Conservation (phyloP, 164 flowering plant species). For the Nelumbo lutea region DNA sequence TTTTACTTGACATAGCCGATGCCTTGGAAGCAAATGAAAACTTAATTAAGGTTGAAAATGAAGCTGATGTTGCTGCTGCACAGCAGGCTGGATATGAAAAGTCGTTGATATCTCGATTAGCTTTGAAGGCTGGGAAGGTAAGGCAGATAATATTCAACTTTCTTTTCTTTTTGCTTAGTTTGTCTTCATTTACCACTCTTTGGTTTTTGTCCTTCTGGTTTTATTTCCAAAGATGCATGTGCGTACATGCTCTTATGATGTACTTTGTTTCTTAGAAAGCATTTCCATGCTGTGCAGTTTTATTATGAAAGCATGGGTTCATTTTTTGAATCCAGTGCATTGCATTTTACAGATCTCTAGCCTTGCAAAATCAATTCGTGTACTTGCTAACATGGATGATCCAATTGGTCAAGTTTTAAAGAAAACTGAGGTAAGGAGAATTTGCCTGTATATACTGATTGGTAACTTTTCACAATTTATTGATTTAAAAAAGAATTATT, state of each 20-base stretch:
- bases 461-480: too few relatives aligned
- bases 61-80: constrained; percentile 83
- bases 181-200: neutral
- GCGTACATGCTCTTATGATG: neutral
- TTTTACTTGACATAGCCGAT: constrained; percentile 76
- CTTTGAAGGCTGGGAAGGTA: constrained; percentile 84
- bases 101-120: constrained; percentile 75
- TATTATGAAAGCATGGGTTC: neutral
- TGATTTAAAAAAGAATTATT: too few relatives aligned
- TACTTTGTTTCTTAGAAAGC: neutral
- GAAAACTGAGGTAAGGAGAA: constrained; percentile 65
- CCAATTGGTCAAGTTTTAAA: constrained; percentile 81
- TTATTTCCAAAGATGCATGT: neutral
- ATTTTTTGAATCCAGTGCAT: constrained; percentile 1
- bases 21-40: constrained; percentile 80
- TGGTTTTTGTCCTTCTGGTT: neutral
- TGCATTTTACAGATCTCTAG: constrained; percentile 49
- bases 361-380: constrained; percentile 81
- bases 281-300: neutral
- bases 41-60: constrained; percentile 63
- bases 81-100: constrained; percentile 76
- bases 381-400: constrained; percentile 91
- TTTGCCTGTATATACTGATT: neutral
- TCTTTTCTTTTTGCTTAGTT: neutral
- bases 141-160: constrained; percentile 10